Conservation (phyloP, 148 eudicot species). For the Amaranthus palmeri region DNA sequence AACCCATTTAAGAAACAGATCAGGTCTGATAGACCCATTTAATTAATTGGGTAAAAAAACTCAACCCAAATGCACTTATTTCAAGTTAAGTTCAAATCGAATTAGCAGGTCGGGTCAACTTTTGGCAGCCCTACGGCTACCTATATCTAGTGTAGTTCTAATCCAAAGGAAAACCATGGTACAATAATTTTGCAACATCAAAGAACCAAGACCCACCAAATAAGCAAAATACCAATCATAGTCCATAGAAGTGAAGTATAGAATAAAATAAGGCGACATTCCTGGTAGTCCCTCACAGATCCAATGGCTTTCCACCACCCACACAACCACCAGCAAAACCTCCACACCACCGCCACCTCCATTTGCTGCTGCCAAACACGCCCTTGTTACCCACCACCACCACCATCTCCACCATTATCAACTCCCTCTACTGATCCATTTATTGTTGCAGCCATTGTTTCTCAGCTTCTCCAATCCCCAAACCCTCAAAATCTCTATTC, state of each 20-base stretch:
- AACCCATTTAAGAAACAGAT: too few relatives aligned
- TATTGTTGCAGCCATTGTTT: slow-evolving; percentile 26
- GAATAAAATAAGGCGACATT: background rate
- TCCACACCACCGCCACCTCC: slow-evolving; percentile 26
- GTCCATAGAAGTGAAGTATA: too few relatives aligned
- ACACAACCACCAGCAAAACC: slow-evolving; percentile 27
- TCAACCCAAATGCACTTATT: too few relatives aligned
- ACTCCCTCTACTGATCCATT: slow-evolving; percentile 27
- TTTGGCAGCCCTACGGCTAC: too few relatives aligned
- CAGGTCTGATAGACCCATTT: too few relatives aligned
- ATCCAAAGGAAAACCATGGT: too few relatives aligned
- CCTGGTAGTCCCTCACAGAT: background rate
- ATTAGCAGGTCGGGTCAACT: too few relatives aligned
- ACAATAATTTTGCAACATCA: background rate
- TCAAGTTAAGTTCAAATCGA: too few relatives aligned
- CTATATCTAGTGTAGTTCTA: too few relatives aligned
- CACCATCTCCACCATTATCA: slow-evolving; percentile 29
- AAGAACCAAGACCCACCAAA: background rate
- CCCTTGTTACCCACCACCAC: slow-evolving; percentile 30
- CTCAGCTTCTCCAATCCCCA: slow-evolving; percentile 38
- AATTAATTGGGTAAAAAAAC: too few relatives aligned
- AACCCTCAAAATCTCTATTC: slow-evolving; percentile 9
- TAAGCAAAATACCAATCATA: background rate
- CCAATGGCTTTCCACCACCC: slow-evolving; percentile 49
- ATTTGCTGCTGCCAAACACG: slow-evolving; percentile 30